phyloP scores from a whole-genome alignment of 768 basidiomycete genomes.

The Lactarius psammicola region DNA sequence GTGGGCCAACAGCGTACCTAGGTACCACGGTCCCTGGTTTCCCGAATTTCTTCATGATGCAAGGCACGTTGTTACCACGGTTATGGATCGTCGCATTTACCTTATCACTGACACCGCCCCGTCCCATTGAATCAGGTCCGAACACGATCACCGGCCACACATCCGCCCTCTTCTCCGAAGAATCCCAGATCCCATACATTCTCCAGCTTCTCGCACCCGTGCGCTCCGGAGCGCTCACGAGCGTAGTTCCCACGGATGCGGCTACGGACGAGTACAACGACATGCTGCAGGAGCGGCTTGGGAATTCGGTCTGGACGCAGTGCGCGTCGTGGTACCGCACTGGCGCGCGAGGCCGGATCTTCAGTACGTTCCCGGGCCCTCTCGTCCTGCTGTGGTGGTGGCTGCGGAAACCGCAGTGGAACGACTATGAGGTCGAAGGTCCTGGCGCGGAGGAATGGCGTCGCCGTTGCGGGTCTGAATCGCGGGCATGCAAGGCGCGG shows the following conservation, averaged over 20 bases:
- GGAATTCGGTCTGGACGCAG: constrained; percentile 18
- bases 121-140: constrained; percentile 34
- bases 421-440: no score
- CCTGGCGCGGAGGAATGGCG: no score
- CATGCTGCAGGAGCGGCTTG: constrained; percentile 15
- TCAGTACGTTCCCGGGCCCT: no score
- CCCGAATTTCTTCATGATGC: constrained; percentile 27
- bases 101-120: neutral
- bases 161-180: no score
- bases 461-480: neutral
- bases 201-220: constrained; percentile 17
- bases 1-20: no score
- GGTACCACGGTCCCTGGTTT: constrained; percentile 22
- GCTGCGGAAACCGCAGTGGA: no score
- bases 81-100: neutral
- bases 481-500: neutral
- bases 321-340: constrained; percentile 26
- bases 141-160: constrained; percentile 57
- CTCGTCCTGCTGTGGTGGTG: no score
- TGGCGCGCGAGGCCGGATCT: constrained; percentile 15
- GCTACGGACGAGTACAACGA: constrained; percentile 24
- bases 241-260: constrained; percentile 13
- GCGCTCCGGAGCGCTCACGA: constrained; percentile 10
- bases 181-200: constrained; percentile 6
- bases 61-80: neutral